Evolutionary conservation across 2,329 filamentous ascomycete species (phyloP).

Genomic region (Phaeosphaeria sp.): DNA sequence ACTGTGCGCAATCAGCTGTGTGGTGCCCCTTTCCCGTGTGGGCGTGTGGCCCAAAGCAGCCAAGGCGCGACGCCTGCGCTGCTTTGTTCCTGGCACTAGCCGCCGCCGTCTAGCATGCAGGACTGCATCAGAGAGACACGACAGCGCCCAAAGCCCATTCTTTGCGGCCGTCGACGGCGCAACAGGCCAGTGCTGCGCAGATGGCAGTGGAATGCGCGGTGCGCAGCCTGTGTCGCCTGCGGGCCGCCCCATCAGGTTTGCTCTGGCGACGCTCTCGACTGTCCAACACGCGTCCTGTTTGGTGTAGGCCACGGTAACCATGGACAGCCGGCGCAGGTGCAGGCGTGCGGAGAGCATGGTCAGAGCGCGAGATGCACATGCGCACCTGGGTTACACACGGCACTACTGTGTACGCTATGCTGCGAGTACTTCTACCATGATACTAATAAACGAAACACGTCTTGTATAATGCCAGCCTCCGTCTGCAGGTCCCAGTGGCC

Average conservation of each 20-base stretch:
- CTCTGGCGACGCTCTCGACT: background rate
- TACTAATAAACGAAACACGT: too few relatives aligned
- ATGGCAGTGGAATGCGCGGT: constrained; percentile 1
- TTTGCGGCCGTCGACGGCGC: background rate
- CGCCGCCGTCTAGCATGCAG: background rate
- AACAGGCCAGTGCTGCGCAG: background rate
- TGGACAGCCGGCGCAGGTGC: background rate
- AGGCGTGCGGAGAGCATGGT: background rate
- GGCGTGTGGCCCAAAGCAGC: background rate
- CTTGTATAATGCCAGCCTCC: too few relatives aligned
- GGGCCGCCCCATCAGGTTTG: constrained; percentile 1
- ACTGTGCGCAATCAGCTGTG: background rate
- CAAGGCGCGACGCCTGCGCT: background rate
- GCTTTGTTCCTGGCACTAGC: background rate
- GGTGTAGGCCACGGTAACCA: background rate
- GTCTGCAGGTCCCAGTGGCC: too few relatives aligned
- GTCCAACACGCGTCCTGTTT: constrained; percentile 6
- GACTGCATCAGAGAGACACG: background rate
- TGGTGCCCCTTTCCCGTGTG: background rate
- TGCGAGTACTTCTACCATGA: too few relatives aligned
- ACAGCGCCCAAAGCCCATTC: background rate
- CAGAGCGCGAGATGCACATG: background rate
- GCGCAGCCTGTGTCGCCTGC: background rate
- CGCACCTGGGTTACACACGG: background rate
- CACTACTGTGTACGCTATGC: too few relatives aligned